Conservation (phyloP, 177 flowering plant genomes). For the Telopea speciosissima region DNA sequence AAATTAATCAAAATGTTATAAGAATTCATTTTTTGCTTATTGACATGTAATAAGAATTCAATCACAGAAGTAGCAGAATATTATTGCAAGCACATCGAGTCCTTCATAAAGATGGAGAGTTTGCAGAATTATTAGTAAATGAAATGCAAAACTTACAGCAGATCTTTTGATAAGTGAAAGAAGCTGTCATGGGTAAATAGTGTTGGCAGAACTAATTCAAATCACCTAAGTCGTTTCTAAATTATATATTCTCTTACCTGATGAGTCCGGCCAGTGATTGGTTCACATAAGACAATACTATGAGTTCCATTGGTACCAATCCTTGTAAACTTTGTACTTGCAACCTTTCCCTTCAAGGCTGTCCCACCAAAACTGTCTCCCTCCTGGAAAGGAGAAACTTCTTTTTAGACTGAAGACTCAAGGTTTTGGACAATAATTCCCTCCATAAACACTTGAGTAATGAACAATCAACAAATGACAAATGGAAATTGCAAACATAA, state of each 20-base stretch:
- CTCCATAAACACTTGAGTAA: neutral
- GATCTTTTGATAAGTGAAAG: neutral
- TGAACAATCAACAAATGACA: neutral
- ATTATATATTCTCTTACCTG: conserved; percentile 38
- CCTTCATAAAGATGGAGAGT: neutral
- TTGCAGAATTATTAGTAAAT: neutral
- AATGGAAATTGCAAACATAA: neutral
- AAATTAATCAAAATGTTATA: neutral
- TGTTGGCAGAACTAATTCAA: neutral
- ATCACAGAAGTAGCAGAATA: neutral
- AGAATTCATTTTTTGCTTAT: neutral
- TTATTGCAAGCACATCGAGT: neutral
- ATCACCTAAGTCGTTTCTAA: neutral
- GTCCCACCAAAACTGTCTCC: conserved; percentile 22
- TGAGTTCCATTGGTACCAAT: conserved; percentile 68
- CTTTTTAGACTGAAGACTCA: neutral
- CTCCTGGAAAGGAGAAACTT: conserved; percentile 34
- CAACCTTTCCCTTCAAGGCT: conserved; percentile 60
- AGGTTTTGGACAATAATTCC: neutral
- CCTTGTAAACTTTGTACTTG: conserved; percentile 82
- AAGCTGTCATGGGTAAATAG: neutral
- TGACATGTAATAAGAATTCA: neutral
- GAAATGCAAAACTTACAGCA: neutral
- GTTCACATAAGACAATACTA: conserved; percentile 82
- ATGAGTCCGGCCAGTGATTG: conserved; percentile 91